Evolutionary conservation across 192 early-diverging fungal species (phyloP).

Genomic region (Powellomyces hirtus): DNA sequence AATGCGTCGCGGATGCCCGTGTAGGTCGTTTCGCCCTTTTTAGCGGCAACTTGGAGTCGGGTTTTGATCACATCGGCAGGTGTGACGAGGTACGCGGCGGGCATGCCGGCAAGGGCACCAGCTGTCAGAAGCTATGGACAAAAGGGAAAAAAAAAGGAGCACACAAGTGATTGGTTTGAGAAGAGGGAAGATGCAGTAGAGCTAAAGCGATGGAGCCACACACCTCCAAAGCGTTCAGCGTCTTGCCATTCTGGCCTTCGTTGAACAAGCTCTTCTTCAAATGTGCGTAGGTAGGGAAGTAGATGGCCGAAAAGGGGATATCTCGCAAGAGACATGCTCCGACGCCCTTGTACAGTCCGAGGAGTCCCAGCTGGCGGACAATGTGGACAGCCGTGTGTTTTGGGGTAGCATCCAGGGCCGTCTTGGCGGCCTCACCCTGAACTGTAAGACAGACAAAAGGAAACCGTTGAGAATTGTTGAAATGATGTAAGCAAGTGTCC

Average conservation of each 20-base stretch:
- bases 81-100: constrained; percentile 94
- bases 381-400: constrained; percentile 81
- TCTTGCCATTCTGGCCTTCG: constrained; percentile 75
- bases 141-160: background rate
- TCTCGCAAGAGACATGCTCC: constrained; percentile 91
- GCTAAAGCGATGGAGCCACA: too few species aligned
- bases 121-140: constrained; percentile 74
- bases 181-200: background rate
- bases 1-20: constrained; percentile 82
- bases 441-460: constrained; percentile 25
- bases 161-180: background rate
- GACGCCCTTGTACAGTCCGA: constrained; percentile 94
- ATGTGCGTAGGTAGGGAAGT: constrained; percentile 97
- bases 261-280: constrained; percentile 89
- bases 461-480: background rate
- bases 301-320: constrained; percentile 96
- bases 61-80: constrained; percentile 96
- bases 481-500: background rate
- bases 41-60: constrained; percentile 89
- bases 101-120: constrained; percentile 94
- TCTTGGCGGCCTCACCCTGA: constrained; percentile 56
- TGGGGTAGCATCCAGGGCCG: constrained; percentile 35
- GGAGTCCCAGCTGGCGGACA: constrained; percentile 81
- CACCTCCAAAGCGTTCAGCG: constrained; percentile 50
- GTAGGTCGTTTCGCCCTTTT: constrained; percentile 84